Evolutionary conservation across 2,329 filamentous ascomycete species (phyloP).

Genomic region (Trichoderma harzianum): DNA sequence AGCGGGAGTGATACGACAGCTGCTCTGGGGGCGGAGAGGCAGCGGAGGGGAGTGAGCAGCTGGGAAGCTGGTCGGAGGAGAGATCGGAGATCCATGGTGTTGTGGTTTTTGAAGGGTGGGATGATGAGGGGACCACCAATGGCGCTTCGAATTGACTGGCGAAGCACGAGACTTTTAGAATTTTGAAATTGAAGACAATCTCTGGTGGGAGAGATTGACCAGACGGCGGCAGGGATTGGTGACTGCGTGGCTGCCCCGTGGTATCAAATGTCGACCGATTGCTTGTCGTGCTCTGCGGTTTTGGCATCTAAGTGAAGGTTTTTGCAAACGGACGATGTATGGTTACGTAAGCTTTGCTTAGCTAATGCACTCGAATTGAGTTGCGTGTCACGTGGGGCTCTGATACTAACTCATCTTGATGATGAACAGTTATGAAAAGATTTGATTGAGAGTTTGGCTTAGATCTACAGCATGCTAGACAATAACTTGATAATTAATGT

Average conservation of each 20-base stretch:
- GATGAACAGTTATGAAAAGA: background rate
- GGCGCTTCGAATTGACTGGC: background rate
- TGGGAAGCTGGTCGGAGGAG: constrained; percentile 35
- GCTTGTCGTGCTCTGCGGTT: background rate
- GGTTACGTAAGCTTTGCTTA: background rate
- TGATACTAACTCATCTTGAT: no score
- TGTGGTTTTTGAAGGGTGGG: background rate
- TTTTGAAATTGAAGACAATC: background rate
- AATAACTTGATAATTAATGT: background rate
- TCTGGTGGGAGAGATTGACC: background rate
- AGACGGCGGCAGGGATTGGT: constrained; percentile 19
- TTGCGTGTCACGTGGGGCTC: background rate
- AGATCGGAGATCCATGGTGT: constrained; percentile 35
- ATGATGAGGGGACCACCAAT: background rate
- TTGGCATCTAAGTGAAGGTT: background rate
- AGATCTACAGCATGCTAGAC: background rate
- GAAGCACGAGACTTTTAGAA: background rate
- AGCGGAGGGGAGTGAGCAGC: constrained; percentile 30
- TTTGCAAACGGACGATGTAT: background rate
- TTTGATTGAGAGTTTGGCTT: background rate
- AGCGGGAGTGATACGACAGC: constrained; percentile 22
- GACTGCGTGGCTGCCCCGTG: background rate
- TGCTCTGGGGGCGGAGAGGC: constrained; percentile 9
- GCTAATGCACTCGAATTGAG: background rate
- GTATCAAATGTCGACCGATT: background rate